Evolutionary conservation across 495 filamentous ascomycete species (phyloP).

Genomic region (Aspergillus cavernicola): DNA sequence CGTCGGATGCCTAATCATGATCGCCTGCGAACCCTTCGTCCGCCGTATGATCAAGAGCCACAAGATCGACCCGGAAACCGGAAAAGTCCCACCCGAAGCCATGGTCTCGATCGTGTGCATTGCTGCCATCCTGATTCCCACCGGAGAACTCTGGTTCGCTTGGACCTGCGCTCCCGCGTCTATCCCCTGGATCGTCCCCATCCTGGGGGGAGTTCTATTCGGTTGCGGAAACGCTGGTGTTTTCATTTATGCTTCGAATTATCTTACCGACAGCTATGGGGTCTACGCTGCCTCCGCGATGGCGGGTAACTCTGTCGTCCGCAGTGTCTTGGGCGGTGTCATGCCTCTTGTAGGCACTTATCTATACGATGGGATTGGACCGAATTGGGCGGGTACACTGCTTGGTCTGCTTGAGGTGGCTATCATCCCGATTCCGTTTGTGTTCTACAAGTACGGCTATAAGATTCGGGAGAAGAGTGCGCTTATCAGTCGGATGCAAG

Average conservation of each 20-base stretch:
- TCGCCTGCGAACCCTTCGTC: slow-evolving; percentile 63
- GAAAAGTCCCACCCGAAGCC: slow-evolving; percentile 65
- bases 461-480: slow-evolving; percentile 21
- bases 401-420: slow-evolving; percentile 23
- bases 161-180: slow-evolving; percentile 68
- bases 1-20: slow-evolving; percentile 59
- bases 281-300: slow-evolving; percentile 73
- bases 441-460: slow-evolving; percentile 25
- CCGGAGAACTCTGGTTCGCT: slow-evolving; percentile 72
- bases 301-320: slow-evolving; percentile 68
- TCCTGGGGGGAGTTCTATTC: slow-evolving; percentile 72
- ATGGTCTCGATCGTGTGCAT: slow-evolving; percentile 68
- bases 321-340: slow-evolving; percentile 62
- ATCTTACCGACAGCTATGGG: slow-evolving; percentile 72
- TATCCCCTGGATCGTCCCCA: slow-evolving; percentile 73
- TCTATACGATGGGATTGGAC: slow-evolving; percentile 63
- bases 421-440: slow-evolving; percentile 23
- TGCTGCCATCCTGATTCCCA: slow-evolving; percentile 59
- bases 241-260: slow-evolving; percentile 78
- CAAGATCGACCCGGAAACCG: slow-evolving; percentile 62
- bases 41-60: slow-evolving; percentile 68
- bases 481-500: slow-evolving; percentile 22
- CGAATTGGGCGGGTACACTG: slow-evolving; percentile 71
- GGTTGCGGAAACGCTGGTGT: slow-evolving; percentile 68
- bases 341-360: slow-evolving; percentile 70